Conservation (phyloP, 2,329 filamentous ascomycete species). For the Orbilia quercus region DNA sequence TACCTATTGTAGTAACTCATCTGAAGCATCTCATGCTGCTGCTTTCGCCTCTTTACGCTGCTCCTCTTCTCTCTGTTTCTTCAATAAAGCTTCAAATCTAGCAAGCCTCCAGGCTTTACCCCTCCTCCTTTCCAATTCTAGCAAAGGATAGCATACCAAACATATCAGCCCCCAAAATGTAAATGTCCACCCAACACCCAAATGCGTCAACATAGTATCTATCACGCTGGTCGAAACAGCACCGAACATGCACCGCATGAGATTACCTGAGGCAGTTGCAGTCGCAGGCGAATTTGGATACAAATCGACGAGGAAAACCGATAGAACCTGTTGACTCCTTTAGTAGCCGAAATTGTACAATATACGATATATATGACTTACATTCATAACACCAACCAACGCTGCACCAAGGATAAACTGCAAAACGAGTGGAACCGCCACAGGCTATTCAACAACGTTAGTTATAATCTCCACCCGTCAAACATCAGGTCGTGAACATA, state of each 20-base stretch:
- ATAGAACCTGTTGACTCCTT: conserved; percentile 62
- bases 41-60: conserved; percentile 10
- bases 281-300: conserved; percentile 72
- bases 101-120: conserved; percentile 69
- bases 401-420: conserved; percentile 70
- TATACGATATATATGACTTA: conserved; percentile 60
- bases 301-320: conserved; percentile 73
- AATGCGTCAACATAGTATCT: conserved; percentile 69
- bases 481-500: not conserved
- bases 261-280: conserved; percentile 73
- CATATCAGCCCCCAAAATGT: conserved; percentile 70
- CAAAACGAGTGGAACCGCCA: conserved; percentile 70
- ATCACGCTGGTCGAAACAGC: conserved; percentile 72
- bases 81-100: conserved; percentile 60
- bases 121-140: conserved; percentile 67
- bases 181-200: conserved; percentile 74
- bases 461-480: not conserved
- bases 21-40: not conserved
- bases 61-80: conserved; percentile 24
- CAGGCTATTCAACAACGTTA: conserved; percentile 60
- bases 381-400: conserved; percentile 72
- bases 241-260: conserved; percentile 72
- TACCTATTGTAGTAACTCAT: not conserved
- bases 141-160: conserved; percentile 66
- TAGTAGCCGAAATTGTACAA: not conserved